These are phyloP conservation scores for Leccinum subgranulosum DNA, from an alignment of 768 basidiomycete genomes.

Conservation along the genomic window DNA sequence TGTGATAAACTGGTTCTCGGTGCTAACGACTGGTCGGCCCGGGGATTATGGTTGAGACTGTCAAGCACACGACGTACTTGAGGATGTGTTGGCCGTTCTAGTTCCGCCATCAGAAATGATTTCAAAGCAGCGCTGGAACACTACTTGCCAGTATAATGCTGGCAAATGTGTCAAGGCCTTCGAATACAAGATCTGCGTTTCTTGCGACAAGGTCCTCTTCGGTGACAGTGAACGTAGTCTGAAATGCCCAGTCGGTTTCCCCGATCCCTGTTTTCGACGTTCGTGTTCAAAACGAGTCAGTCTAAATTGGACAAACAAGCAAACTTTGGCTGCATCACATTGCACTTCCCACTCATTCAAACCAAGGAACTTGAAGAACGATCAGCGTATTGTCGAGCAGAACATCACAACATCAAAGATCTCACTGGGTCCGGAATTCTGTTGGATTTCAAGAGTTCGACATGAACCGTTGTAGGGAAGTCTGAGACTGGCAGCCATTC, in stretches of 20 bases:
- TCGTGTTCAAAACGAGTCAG: neutral
- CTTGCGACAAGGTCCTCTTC: constrained; percentile 42
- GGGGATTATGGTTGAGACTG: neutral
- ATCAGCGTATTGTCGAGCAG: constrained; percentile 7
- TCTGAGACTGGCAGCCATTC: constrained; percentile 65
- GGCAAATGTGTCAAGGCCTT: constrained; percentile 90
- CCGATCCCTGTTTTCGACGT: constrained; percentile 82
- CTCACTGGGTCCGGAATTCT: constrained; percentile 82
- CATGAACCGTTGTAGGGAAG: constrained; percentile 86
- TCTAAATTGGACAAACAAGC: neutral
- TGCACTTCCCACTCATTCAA: constrained; percentile 89
- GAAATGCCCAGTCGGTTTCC: constrained; percentile 84
- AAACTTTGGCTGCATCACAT: constrained; percentile 46
- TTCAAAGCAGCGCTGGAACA: neutral
- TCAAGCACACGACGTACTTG: constrained; percentile 35
- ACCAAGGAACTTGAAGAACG: constrained; percentile 56
- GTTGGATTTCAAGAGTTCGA: constrained; percentile 70
- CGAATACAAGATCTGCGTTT: constrained; percentile 77
- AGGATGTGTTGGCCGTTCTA: constrained; percentile 76
- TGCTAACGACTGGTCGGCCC: constrained; percentile 37
- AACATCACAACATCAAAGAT: constrained; percentile 4
- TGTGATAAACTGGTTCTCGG: constrained; percentile 83
- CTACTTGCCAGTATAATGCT: constrained; percentile 56
- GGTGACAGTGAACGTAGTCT: constrained; percentile 54
- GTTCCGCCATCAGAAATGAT: neutral